Percentiles rank a stretch among this genome's conserved stretches.
phyloP scores from a whole-genome alignment of 1,284 basidiomycete species.

The Heterobasidion parviporum region DNA sequence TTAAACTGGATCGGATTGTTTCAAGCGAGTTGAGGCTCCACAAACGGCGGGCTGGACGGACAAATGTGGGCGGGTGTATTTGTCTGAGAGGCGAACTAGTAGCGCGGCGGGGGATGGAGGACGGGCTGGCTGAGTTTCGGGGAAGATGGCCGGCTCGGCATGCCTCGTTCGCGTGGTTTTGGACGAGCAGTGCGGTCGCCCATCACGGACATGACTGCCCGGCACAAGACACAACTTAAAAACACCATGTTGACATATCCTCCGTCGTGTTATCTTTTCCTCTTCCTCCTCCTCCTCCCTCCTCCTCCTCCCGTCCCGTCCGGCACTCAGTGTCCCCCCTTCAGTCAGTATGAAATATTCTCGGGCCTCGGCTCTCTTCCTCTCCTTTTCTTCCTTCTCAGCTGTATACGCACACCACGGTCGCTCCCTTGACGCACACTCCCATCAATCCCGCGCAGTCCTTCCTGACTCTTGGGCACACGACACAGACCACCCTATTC shows the following conservation, averaged over 20 bases:
- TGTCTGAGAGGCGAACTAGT: too few relatives aligned
- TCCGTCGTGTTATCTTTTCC: background rate
- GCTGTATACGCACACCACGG: background rate
- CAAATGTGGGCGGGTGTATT: too few relatives aligned
- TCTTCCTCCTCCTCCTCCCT: background rate
- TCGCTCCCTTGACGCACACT: slow-evolving; percentile 1
- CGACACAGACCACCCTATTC: slow-evolving; percentile 30
- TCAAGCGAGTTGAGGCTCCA: too few relatives aligned
- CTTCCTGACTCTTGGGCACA: slow-evolving; percentile 18
- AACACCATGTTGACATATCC: background rate
- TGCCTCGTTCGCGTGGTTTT: background rate
- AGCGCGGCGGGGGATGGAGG: too few relatives aligned
- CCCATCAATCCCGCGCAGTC: background rate
- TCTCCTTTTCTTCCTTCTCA: background rate
- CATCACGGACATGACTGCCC: background rate
- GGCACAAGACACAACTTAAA: background rate
- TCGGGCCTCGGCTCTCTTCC: background rate
- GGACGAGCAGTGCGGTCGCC: background rate
- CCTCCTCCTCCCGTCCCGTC: background rate
- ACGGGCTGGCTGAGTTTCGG: too few relatives aligned
- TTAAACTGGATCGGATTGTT: too few relatives aligned
- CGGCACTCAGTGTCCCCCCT: background rate
- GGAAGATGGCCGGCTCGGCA: too few relatives aligned
- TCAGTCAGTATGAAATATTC: background rate
- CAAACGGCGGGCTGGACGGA: too few relatives aligned